Percentiles rank a stretch among this genome's conserved stretches.
Conservation (phyloP, 345 rosid genomes). For the Ailanthus altissimus region DNA sequence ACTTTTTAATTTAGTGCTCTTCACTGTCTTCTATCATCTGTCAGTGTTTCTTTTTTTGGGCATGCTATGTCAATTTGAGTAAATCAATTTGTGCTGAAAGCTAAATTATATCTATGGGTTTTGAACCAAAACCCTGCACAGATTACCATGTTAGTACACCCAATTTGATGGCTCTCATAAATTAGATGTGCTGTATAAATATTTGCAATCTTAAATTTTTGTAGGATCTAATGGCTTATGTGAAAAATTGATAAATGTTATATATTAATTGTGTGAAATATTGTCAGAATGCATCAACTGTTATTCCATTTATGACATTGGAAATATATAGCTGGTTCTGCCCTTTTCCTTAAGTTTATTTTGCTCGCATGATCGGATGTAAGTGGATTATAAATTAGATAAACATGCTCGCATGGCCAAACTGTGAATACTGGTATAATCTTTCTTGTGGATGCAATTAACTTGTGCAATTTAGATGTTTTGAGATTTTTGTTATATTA, state of each 20-base stretch:
- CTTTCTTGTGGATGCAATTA: constrained; percentile 9
- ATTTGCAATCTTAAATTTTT: not conserved
- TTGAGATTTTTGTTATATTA: not conserved
- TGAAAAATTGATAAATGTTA: not conserved
- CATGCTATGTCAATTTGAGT: not conserved
- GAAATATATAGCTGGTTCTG: not conserved
- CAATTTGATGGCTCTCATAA: not conserved
- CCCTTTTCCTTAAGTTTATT: not conserved
- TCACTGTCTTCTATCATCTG: not conserved
- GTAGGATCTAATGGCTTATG: not conserved
- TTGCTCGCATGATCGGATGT: not conserved
- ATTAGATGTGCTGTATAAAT: not conserved
- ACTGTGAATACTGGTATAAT: not conserved
- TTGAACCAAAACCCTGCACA: not conserved
- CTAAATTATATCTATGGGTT: not conserved
- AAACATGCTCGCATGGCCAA: not conserved
- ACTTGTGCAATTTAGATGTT: not conserved
- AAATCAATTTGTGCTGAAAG: not conserved
- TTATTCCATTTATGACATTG: not conserved
- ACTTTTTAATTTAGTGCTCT: not conserved
- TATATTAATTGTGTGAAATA: not conserved
- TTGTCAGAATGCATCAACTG: not conserved
- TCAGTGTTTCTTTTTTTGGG: not conserved
- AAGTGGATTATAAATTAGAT: not conserved
- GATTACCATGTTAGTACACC: not conserved